Evolutionary conservation across 106 monocot species (phyloP).

Genomic region (Platanthera guangdongensis): DNA sequence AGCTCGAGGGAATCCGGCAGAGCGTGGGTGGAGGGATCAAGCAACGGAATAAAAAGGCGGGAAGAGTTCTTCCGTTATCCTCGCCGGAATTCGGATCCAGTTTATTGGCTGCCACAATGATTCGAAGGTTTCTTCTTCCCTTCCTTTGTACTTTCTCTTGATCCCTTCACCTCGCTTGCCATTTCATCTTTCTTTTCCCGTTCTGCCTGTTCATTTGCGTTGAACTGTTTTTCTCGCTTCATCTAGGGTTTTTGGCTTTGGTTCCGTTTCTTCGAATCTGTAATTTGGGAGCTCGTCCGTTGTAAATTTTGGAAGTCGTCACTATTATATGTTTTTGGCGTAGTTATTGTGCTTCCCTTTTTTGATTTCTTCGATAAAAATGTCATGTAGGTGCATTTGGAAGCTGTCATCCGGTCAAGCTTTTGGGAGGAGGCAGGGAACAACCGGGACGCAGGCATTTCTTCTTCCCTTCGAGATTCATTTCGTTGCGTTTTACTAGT

Average conservation of each 20-base stretch:
- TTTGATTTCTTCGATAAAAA: neutral
- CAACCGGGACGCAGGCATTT: constrained; percentile 20
- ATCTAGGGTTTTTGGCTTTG: neutral
- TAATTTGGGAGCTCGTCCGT: neutral
- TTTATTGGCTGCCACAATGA: neutral
- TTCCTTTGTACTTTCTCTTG: neutral
- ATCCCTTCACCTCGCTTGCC: neutral
- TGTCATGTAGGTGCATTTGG: constrained; percentile 32
- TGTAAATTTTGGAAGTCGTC: neutral
- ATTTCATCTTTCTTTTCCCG: neutral
- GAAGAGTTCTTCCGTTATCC: neutral
- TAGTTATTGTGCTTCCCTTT: neutral
- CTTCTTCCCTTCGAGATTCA: neutral
- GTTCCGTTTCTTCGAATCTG: neutral
- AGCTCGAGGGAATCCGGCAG: neutral
- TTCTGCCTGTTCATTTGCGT: neutral
- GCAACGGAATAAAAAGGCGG: neutral
- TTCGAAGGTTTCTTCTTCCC: constrained; percentile 12
- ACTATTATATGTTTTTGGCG: neutral
- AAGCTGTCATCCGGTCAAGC: constrained; percentile 24
- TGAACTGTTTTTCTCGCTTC: neutral
- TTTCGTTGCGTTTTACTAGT: neutral
- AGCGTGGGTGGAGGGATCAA: neutral
- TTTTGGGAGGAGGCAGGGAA: constrained; percentile 11
- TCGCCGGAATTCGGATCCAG: neutral